Evolutionary conservation across 2,329 filamentous ascomycete genomes (phyloP).

Genomic region (Colletotrichum musicola): DNA sequence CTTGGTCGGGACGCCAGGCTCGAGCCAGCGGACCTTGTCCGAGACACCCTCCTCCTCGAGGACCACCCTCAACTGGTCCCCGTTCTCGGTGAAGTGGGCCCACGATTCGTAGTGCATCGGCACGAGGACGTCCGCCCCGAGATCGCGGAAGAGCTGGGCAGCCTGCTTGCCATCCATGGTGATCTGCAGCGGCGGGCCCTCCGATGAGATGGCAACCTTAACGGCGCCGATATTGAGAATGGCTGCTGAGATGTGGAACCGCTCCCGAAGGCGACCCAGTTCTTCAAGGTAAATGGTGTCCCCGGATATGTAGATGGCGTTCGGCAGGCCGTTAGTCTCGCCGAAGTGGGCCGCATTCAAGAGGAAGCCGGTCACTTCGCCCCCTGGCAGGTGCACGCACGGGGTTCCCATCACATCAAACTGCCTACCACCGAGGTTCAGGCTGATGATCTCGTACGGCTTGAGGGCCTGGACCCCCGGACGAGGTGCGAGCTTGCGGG

Average conservation of each 20-base stretch:
- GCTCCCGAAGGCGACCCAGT: neutral
- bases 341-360: neutral
- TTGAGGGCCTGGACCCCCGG: constrained; percentile 44
- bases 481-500: constrained; percentile 39
- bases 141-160: constrained; percentile 51
- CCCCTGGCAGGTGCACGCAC: neutral
- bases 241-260: neutral
- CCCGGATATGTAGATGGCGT: neutral
- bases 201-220: neutral
- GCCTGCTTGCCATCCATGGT: constrained; percentile 60
- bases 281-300: neutral
- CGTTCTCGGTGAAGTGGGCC: constrained; percentile 56
- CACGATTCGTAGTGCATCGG: constrained; percentile 61
- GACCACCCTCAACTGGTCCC: constrained; percentile 44
- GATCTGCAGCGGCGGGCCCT: neutral
- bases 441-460: constrained; percentile 48
- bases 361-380: neutral
- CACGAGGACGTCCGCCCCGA: constrained; percentile 56
- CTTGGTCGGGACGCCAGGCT: constrained; percentile 39
- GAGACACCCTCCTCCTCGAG: constrained; percentile 51
- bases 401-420: neutral
- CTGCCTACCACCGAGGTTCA: neutral
- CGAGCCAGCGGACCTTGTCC: constrained; percentile 51
- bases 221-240: neutral
- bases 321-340: neutral